Evolutionary conservation across 2,329 filamentous ascomycete genomes (phyloP), one percentile per base, ranked within the genome.

Genomic region (Balansia obtecta): DNA sequence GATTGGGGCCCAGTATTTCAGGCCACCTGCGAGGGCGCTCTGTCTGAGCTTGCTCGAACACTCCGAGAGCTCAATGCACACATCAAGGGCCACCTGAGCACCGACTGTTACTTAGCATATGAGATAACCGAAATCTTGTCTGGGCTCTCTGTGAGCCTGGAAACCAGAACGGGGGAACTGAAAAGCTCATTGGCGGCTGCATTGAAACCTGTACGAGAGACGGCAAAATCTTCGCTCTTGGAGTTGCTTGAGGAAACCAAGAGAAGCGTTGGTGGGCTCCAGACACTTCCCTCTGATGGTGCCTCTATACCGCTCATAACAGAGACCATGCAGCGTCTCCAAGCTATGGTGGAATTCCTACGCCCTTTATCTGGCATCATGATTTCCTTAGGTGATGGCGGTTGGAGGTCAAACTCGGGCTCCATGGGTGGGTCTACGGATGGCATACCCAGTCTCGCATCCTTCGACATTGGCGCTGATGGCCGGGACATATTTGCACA

Each of bases 101-200:
- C 88, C 0, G 93, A 98, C 65, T 97, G 91, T 67, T 97, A 88
- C 64, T 77, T 98, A 46, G 89, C 89, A 8, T 98, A 95, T 64
- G 93, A 98, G 63, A 87, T 97, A 33, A 87, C 94, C 33, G 91
- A 95, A 60, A 87, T 96, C 53, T 81, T 97, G 45, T 86, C 88
- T 0, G 78, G 77, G 12, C 75, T 95, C 45, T 89, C 88, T 2
- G 83, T 83, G 50, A 83, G 85, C 39, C 71, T 98, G 4, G 91
- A 95, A 55, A 77, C 79, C 4, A 82, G 85, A 54, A 95, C 89
- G 0, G 88, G 88, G 2, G 88, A 95, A 60, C 75, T 96, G 52
- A 95, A 95, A 63, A 74, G 79, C 32, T 79, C 88, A 6, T 79
- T 98, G 48, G 83, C 87, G 5, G 88, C 94, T 50, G 87, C 88